Percentiles rank a stretch among this genome's conserved stretches.
phyloP scores from a whole-genome alignment of 2,329 filamentous ascomycete genomes.

The Exophiala alcalophila region DNA sequence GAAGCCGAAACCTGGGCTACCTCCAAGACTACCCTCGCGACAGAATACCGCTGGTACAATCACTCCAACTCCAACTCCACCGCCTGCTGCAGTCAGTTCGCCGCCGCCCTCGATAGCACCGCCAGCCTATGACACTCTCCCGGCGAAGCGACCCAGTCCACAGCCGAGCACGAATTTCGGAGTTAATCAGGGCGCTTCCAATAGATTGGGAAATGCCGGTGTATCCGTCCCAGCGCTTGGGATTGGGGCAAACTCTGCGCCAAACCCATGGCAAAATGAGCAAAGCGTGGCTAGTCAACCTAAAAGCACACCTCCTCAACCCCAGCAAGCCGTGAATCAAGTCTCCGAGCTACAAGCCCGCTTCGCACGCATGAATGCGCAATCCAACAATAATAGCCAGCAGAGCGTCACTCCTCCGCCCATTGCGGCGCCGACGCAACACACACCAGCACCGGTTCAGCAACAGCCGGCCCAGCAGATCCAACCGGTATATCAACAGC shows the following conservation, averaged over 20 bases:
- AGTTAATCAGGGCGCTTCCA: conserved; percentile 60
- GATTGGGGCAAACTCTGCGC: conserved; percentile 52
- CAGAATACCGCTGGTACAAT: conserved; percentile 48
- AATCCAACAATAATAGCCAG: conserved; percentile 29
- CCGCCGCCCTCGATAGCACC: conserved; percentile 22
- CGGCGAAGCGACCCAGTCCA: conserved; percentile 27
- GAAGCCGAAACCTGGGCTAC: conserved; percentile 54
- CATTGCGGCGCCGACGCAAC: conserved; percentile 8
- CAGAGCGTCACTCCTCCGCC: conserved; percentile 24
- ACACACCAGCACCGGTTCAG: conserved; percentile 5
- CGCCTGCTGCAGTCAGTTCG: conserved; percentile 41
- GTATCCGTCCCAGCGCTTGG: conserved; percentile 75
- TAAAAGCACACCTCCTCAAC: conserved; percentile 30
- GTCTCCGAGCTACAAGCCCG: conserved; percentile 66
- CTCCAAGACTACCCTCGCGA: conserved; percentile 70
- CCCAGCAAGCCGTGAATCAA: conserved; percentile 38
- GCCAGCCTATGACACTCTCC: conserved; percentile 19
- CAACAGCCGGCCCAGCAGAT: too few relatives aligned
- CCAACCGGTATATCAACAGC: too few relatives aligned
- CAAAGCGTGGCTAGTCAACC: conserved; percentile 35
- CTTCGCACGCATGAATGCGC: conserved; percentile 56
- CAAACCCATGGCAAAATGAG: conserved; percentile 30
- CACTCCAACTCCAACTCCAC: conserved; percentile 43
- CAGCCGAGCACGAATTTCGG: conserved; percentile 37
- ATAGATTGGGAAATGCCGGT: conserved; percentile 68